phyloP scores from a whole-genome alignment of 805 yeast species.

The Saccharomycopsis fermentans region DNA sequence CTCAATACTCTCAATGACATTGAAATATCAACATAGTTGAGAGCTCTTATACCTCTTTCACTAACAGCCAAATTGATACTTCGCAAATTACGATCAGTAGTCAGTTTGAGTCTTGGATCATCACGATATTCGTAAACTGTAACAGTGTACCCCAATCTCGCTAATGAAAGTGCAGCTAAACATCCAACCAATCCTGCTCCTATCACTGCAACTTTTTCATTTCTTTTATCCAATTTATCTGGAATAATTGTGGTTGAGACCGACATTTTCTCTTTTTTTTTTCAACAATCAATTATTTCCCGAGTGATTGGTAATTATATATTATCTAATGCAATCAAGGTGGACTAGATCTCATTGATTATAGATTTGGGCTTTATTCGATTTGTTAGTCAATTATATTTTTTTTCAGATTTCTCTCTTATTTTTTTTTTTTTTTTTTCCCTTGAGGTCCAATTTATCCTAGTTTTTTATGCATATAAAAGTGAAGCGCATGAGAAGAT shows the following conservation, averaged over 20 bases:
- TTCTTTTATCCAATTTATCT: slow-evolving; percentile 13
- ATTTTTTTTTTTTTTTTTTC: not conserved
- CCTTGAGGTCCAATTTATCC: not conserved
- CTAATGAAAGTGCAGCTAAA: slow-evolving; percentile 70
- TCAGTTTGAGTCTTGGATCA: slow-evolving; percentile 45
- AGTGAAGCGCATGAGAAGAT: not conserved
- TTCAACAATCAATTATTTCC: too few species aligned
- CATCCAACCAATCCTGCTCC: slow-evolving; percentile 94
- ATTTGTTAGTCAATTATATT: too few species aligned
- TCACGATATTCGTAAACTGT: slow-evolving; percentile 59
- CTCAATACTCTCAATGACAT: slow-evolving; percentile 47
- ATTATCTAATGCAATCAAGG: too few species aligned
- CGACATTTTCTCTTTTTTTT: not conserved
- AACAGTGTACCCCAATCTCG: slow-evolving; percentile 62
- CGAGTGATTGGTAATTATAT: too few species aligned
- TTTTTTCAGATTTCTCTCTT: not conserved
- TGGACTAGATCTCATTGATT: too few species aligned
- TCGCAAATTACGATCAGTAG: slow-evolving; percentile 34
- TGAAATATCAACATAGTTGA: slow-evolving; percentile 48
- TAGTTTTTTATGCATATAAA: not conserved
- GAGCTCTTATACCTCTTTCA: slow-evolving; percentile 67
- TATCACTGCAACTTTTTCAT: slow-evolving; percentile 44
- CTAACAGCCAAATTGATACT: slow-evolving; percentile 88
- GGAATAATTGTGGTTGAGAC: not conserved
- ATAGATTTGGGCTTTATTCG: too few species aligned